Evolutionary conservation across 176 grass and related monocot species (phyloP), one percentile per base, ranked within the genome.

Genomic region (Carex kokanica): DNA sequence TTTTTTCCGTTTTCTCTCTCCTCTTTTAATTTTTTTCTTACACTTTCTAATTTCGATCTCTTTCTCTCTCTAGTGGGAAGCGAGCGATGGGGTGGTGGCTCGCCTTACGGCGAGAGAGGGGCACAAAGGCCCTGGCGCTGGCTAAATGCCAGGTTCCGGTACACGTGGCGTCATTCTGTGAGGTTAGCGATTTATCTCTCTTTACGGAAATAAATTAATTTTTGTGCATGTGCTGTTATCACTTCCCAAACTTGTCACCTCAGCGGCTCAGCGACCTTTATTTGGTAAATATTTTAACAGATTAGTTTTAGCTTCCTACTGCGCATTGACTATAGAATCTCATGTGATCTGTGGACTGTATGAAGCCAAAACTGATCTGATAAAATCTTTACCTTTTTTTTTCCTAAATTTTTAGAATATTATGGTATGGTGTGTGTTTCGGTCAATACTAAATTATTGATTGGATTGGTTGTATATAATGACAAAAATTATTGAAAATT

Each of bases 101-200:
- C 54, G 79, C 79, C 85, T 75, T 60, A 78, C 84, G 84, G 84
- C 71, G 84, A 80, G 84, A 81, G 84, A 68, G 61, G 58, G 74
- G 84, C 56, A 66, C 47, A 52, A 66, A 67, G 52, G 58, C 80
- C 60, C 34, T 63, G 83, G 52, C 77, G 41, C 66, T 83, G 67
- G 14, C 51, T 77, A 73, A 65, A 83, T 83, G 85, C 79, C 78
- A 83, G 79, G 55, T 59, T 73, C 29, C 23, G 21, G 47, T 7
- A 60, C 85, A 87, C 85, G 85, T 87, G 85, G 85, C 63, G 55
- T 0, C 12, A 4, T 64, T 25, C 8, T 53, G 40, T 82, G 85
- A 74, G 20, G 32, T 53, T 14, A 72, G 7, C n/a, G 78, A 29
- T 34, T 69, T 82, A 82, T 82, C 80, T 67, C 40, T 65, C 21